Percentiles rank a stretch among this genome's conserved stretches.
phyloP scores from a whole-genome alignment of 2,329 filamentous ascomycete genomes.

The Calonectria fujianensis region DNA sequence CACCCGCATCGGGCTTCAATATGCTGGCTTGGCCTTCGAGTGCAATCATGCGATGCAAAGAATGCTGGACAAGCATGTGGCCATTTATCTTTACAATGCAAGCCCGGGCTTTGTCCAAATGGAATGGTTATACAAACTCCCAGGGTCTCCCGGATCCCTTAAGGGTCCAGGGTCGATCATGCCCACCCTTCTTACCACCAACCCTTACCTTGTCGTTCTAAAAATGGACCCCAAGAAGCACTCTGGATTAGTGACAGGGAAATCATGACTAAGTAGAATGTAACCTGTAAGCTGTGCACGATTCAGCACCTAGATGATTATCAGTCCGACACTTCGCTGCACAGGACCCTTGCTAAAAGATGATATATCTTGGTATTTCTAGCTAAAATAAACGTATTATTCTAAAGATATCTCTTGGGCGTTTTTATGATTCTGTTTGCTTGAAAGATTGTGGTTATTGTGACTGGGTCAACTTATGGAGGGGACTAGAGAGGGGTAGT shows the following conservation, averaged over 20 bases:
- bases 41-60: neutral
- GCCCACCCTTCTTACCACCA: neutral
- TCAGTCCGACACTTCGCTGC: no score
- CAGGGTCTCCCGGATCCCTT: slow-evolving; percentile 14
- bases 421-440: no score
- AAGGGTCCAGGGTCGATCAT: slow-evolving; percentile 21
- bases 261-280: neutral
- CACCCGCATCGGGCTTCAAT: neutral
- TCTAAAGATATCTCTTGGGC: no score
- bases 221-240: neutral
- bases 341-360: no score
- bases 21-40: neutral
- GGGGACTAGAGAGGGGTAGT: no score
- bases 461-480: no score
- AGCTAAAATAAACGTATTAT: no score
- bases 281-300: no score
- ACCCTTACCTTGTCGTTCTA: neutral
- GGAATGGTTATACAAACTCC: slow-evolving; percentile 24
- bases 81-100: neutral
- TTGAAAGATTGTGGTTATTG: no score
- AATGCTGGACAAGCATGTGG: slow-evolving; percentile 5
- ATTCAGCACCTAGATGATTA: no score
- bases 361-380: no score
- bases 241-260: neutral
- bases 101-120: neutral